Evolutionary conservation across 495 filamentous ascomycete genomes (phyloP), one percentile per base, ranked within the genome.

Genomic region (Aspergillus panamensis): DNA sequence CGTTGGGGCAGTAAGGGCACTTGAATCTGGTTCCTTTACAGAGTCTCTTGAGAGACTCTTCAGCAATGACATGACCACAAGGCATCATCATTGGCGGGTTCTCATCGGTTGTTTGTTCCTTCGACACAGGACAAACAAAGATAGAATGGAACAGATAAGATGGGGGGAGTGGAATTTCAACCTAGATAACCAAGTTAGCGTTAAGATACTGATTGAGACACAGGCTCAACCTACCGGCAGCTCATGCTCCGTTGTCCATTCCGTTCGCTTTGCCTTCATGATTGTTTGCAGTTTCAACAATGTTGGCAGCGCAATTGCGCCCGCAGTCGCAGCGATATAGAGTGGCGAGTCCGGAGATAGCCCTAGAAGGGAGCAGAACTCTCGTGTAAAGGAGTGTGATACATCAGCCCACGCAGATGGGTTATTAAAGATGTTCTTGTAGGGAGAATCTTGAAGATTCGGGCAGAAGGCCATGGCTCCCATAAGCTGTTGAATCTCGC

Each of bases 71-170:
- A 70, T 99, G 94, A 7, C 94, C 94, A 65, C 94, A 99, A 3
- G 92, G 92, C 72, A 99, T 87, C 84, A 97, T 96, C 88, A 97
- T 94, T 1, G 94, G 94, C 16, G 94, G 93, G 69, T 97, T 99
- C 16, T 77, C 69, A 64, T 97, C 94, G 0, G 92, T 97, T 0
- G 89, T 90, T 69, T 99, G 94, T 62, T 95, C 95, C 73, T 96
- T 97, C 60, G 85, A 88, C 12, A 99, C 95, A 4, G 94, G 94
- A 66, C 94, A 99, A 31, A 99, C 94, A 66, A 99, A 97, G 66
- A 99, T 96, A 43, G 85, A 87, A 72, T 99, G 94, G 79, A 93
- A 99, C 48, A 91, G 82, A 77, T 95, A 96, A 37, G 84, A 83
- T 17, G 83, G 80, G 0, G 94, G 94, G 0, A 99, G 82, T 0